Base-by-base conservation (phyloP, 306 rosid species). In the Lathyrus sativus region DNA sequence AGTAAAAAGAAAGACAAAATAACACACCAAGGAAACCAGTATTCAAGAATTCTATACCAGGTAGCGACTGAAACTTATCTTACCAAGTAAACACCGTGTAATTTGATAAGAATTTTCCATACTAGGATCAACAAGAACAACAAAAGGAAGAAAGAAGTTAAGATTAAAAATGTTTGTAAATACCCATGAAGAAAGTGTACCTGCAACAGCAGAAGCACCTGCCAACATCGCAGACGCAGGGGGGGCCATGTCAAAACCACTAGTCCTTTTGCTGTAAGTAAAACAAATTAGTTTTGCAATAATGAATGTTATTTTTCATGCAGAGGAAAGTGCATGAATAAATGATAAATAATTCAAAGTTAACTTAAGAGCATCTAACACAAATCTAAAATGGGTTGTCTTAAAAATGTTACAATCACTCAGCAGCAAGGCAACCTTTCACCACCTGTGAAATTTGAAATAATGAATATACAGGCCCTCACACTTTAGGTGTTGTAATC, bases 191-290 rank as follows among this genome's bases (percentile, higher is more conserved):
- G 76, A 6, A 77, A 38, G 76, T 82, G 78, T 87, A 93, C 99
- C 99, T 90, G 93, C 70, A 70, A 85, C 82, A 54, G 80, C 70
- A 76, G 85, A 75, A 78, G 76, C 73, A 85, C 87, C 85, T 55
- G 96, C 68, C 70, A 90, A 71, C 76, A 88, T 63, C 71, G 97
- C 92, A 72, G 99, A 76, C 62, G 99, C 76, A 72, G 99, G 97
- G 65, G 99, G 99, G 7, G 97, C 99, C 96, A 90, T 85, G 78
- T 93, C 99, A 78, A 93, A 93, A 79, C 99, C 99, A 79, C 99
- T 93, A 58, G 87, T 88, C 86, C 99, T 85, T 87, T 93, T 93
- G 91, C 99, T 93, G 97, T 58, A 73, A 68, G 78, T 49, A 63
- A 71, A 61, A 46, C 58, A 28, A 48, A 70, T 85, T 74, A 88